phyloP scores from a whole-genome alignment of 2,329 filamentous ascomycete species.

The Tolypocladium capitatum region DNA sequence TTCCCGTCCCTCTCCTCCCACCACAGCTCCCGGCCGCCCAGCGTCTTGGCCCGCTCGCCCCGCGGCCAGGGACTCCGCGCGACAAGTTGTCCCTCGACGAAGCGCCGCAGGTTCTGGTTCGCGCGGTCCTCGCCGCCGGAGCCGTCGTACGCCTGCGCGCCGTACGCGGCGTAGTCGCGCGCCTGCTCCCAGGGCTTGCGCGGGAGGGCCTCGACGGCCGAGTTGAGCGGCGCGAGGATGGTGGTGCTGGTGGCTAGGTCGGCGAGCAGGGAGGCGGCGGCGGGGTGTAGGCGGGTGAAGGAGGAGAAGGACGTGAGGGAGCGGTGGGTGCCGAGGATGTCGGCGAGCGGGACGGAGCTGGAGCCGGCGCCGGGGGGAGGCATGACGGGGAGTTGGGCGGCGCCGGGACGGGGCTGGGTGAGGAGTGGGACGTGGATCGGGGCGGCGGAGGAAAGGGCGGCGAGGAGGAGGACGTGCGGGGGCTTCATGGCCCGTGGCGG shows the following conservation, averaged over 20 bases:
- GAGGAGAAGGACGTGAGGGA: constrained; percentile 75
- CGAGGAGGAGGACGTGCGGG: constrained; percentile 2
- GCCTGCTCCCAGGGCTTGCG: constrained; percentile 80
- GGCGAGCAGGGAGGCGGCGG: constrained; percentile 56
- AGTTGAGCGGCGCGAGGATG: constrained; percentile 78
- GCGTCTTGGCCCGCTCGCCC: constrained; percentile 49
- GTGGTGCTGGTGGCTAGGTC: constrained; percentile 59
- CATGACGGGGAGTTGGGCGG: constrained; percentile 8
- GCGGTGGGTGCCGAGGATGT: constrained; percentile 69
- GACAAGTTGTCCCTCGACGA: constrained; percentile 79
- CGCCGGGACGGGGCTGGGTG: constrained; percentile 2
- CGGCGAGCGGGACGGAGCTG: constrained; percentile 56
- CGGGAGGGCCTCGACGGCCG: constrained; percentile 61
- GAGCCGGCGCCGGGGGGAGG: constrained; percentile 9
- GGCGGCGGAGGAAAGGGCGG: constrained; percentile 2
- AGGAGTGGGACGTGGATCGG: constrained; percentile 6
- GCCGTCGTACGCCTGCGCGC: constrained; percentile 63
- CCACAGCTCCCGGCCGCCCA: constrained; percentile 55
- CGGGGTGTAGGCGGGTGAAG: constrained; percentile 61
- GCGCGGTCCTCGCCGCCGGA: constrained; percentile 63
- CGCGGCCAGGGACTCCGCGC: constrained; percentile 62
- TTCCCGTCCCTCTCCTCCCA: constrained; percentile 64
- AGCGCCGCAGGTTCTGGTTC: constrained; percentile 59
- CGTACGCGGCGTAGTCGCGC: constrained; percentile 54
- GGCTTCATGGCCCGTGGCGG: constrained; percentile 2